These are phyloP conservation scores for Syzygium aqueum DNA, from an alignment of 345 rosid genomes.

Conservation along the genomic window DNA sequence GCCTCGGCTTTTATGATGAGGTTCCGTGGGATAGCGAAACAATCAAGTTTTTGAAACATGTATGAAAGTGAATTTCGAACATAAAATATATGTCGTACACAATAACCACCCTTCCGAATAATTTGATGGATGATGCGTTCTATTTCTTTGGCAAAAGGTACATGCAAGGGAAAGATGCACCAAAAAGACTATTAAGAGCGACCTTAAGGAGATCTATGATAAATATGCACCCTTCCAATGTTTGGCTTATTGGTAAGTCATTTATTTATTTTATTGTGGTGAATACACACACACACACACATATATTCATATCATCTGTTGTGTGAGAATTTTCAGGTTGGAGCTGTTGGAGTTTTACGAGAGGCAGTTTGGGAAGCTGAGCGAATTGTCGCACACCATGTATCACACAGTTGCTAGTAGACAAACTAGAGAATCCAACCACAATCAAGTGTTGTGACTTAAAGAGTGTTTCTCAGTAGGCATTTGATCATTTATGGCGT, in stretches of 20 bases:
- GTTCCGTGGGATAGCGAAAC: constrained; percentile 46
- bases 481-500: neutral
- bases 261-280: neutral
- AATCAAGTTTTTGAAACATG: constrained; percentile 27
- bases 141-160: constrained; percentile 4
- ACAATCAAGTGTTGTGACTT: neutral
- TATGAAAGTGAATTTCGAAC: neutral
- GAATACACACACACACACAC: neutral
- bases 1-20: constrained; percentile 31
- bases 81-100: neutral
- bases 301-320: neutral
- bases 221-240: constrained; percentile 16
- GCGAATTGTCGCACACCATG: constrained; percentile 6
- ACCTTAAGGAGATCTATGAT: constrained; percentile 16
- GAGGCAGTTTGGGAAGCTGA: constrained; percentile 16
- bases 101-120: neutral
- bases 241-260: constrained; percentile 19
- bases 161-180: constrained; percentile 10
- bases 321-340: constrained; percentile 5
- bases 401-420: constrained; percentile 8
- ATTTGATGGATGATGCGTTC: neutral
- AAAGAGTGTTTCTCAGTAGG: neutral
- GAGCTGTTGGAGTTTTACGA: constrained; percentile 18
- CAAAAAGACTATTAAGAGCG: neutral
- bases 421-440: neutral